These are phyloP conservation scores for Hansfordia pulvinata DNA, from an alignment of 2,329 filamentous ascomycete genomes.

Conservation along the genomic window DNA sequence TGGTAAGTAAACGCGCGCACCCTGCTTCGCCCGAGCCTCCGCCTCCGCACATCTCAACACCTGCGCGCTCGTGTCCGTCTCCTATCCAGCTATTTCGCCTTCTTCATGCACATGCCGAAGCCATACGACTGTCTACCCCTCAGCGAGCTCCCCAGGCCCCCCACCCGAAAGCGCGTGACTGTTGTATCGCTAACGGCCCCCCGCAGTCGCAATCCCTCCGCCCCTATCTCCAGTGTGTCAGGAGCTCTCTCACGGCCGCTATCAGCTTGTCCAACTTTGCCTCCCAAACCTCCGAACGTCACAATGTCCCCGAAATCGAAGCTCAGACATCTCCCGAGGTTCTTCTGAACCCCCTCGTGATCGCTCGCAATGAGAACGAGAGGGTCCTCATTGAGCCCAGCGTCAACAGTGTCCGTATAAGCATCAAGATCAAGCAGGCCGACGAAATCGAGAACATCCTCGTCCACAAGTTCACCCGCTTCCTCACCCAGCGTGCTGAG, in stretches of 20 bases:
- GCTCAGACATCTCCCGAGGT: constrained; percentile 87
- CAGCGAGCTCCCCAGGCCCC: constrained; percentile 2
- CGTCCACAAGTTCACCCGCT: constrained; percentile 96
- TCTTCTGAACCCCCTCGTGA: constrained; percentile 76
- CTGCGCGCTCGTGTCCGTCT: too few species aligned
- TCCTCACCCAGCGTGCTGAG: constrained; percentile 90
- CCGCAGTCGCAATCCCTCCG: constrained; percentile 87
- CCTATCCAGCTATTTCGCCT: too few species aligned
- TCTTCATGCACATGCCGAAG: too few species aligned
- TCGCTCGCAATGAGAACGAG: constrained; percentile 95
- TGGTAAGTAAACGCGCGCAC: too few species aligned
- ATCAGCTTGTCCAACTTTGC: constrained; percentile 94
- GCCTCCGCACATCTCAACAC: too few species aligned
- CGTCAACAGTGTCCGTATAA: constrained; percentile 92
- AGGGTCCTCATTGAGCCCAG: constrained; percentile 90
- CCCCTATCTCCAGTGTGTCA: constrained; percentile 91
- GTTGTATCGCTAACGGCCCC: constrained; percentile 8
- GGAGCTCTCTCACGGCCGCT: constrained; percentile 84
- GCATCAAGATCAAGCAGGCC: constrained; percentile 98
- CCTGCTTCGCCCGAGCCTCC: too few species aligned
- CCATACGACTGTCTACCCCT: constrained; percentile 1
- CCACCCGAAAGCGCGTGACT: not conserved
- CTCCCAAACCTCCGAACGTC: constrained; percentile 87
- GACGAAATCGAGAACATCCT: constrained; percentile 98
- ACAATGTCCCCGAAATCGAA: constrained; percentile 97